A percentile compares a stretch with the other conserved stretches of the same genome.
Evolutionary conservation across 495 filamentous ascomycete species (phyloP).

Genomic region (Xylaria scruposa): DNA sequence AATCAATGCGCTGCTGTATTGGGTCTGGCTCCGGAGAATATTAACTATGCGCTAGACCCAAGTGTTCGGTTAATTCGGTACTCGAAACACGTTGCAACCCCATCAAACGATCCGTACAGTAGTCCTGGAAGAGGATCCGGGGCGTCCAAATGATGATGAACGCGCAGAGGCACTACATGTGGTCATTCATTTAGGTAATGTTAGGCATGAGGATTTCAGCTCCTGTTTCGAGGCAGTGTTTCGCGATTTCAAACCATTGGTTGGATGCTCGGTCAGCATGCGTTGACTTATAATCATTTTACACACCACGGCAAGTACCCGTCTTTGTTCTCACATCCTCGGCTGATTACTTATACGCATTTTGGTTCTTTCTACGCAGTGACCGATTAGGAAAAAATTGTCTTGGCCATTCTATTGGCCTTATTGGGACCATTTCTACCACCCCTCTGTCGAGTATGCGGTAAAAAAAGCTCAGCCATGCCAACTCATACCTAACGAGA

Average conservation of each 20-base stretch:
- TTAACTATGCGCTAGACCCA: background rate
- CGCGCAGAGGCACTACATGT: background rate
- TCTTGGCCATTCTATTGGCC: background rate
- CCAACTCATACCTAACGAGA: constrained; percentile 10
- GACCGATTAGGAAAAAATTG: constrained; percentile 6
- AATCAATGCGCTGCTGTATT: background rate
- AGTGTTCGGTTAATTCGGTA: constrained; percentile 1
- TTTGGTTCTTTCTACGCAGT: background rate
- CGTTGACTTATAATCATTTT: constrained; percentile 5
- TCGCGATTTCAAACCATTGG: background rate
- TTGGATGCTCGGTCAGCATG: constrained; percentile 7
- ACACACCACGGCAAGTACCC: background rate
- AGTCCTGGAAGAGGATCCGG: background rate
- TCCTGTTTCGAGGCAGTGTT: constrained; percentile 23
- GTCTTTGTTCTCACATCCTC: background rate
- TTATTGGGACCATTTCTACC: background rate
- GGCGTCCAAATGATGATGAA: background rate
- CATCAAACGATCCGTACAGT: background rate
- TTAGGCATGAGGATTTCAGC: constrained; percentile 11
- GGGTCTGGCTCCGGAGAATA: background rate
- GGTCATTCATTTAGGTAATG: background rate
- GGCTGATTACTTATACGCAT: background rate
- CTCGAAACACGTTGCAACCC: background rate
- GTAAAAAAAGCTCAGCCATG: constrained; percentile 10
- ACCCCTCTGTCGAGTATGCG: background rate